Conservation (phyloP, 1,284 basidiomycete genomes). For the Megacollybia platyphylla region DNA sequence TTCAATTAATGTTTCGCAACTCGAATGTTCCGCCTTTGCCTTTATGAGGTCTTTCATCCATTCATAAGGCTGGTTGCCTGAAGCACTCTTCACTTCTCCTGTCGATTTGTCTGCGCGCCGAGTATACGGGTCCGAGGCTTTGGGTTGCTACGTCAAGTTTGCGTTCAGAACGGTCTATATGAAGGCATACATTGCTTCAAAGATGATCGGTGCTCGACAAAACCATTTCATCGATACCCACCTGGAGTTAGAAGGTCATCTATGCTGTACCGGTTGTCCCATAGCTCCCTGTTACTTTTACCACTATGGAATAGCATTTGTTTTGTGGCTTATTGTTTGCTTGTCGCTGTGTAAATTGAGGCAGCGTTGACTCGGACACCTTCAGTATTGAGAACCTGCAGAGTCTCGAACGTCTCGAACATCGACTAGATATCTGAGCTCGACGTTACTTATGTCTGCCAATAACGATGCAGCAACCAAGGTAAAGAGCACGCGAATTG, state of each 20-base stretch:
- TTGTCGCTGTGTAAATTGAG: constrained; percentile 23
- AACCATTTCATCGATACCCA: too few relatives aligned
- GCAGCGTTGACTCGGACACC: background rate
- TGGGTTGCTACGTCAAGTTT: background rate
- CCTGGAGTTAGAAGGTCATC: too few relatives aligned
- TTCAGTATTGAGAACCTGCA: background rate
- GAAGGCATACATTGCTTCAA: too few relatives aligned
- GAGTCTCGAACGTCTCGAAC: background rate
- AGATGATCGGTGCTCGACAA: too few relatives aligned
- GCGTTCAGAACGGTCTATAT: too few relatives aligned
- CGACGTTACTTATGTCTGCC: background rate
- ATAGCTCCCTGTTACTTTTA: too few relatives aligned
- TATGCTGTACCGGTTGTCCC: too few relatives aligned
- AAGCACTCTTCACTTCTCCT: background rate
- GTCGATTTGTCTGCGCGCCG: too few relatives aligned
- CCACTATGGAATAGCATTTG: too few relatives aligned
- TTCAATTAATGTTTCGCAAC: background rate
- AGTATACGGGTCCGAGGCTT: background rate
- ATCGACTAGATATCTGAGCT: background rate
- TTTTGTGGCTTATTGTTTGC: background rate
- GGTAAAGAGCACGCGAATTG: background rate
- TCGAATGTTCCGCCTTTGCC: background rate
- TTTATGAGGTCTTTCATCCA: background rate
- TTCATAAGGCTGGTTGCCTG: background rate
- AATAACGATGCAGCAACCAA: constrained; percentile 1